Evolutionary conservation across 495 filamentous ascomycete genomes (phyloP), one percentile per base, ranked within the genome.

Genomic region (Daldinia loculata): DNA sequence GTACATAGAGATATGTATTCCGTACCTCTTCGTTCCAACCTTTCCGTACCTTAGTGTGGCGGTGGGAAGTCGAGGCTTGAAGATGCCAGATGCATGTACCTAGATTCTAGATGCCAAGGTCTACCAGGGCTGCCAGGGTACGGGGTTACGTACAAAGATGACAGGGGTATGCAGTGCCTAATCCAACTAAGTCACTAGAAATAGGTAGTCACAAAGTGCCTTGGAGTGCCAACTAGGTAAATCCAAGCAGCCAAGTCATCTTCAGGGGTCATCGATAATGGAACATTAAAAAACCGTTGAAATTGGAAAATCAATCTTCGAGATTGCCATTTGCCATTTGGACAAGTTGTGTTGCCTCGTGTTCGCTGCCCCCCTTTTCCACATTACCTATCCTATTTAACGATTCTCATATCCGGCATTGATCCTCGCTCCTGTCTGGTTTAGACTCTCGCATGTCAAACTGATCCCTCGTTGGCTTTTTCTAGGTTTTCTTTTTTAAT

Each of bases 281-380:
- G n/a, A 43, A 48, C 43, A 24, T 29, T 34, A 30, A 43, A 61
- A 50, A 63, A 59, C 24, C 32, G 17, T 34, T 71, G 60, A 66
- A 64, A 72, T 72, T 72, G 63, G 69, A 72, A 73, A 69, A 73
- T 69, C 50, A 69, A 73, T 69, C 50, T 69, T 66, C 59, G 11
- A 69, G 53, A 63, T 70, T 70, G 39, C 56, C 43, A 48, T 24
- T 48, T 48, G 19, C 43, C 43, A 51, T 71, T 55, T 71, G 69
- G 52, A 71, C 63, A 71, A 63, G 69, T 69, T 72, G 65, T 56
- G 17, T 22, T 60, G 43, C 63, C 58, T 68, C 60, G 45, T 56
- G 53, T 61, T 56, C 58, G 39, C 34, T 36, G 66, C 61, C 71
- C 56, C 53, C 38, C 59, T 62, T 69, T 61, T 45, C 38, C 32